phyloP scores from a whole-genome alignment of 805 yeast genomes.

The Clavispora carvajalis region DNA sequence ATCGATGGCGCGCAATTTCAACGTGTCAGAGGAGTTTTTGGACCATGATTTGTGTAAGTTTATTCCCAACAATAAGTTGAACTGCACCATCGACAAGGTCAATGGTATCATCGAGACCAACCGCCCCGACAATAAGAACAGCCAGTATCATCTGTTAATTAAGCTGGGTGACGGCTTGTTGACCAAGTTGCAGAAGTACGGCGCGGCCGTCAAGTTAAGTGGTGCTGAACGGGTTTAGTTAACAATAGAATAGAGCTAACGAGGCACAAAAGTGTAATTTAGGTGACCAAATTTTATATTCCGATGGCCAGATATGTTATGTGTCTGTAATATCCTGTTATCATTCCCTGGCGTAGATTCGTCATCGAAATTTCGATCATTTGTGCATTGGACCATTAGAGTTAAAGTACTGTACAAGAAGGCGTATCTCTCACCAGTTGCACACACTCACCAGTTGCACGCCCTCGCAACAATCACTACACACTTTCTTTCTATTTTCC shows the following conservation, averaged over 20 bases:
- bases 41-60: constrained; percentile 85
- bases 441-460: no score
- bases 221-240: constrained; percentile 71
- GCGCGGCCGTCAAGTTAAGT: constrained; percentile 93
- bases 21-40: constrained; percentile 80
- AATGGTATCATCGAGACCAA: constrained; percentile 94
- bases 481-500: no score
- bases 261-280: neutral
- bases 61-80: constrained; percentile 88
- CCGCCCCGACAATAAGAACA: constrained; percentile 93
- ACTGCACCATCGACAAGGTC: constrained; percentile 93
- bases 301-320: no score
- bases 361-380: no score
- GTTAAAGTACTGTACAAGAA: no score
- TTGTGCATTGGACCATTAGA: no score
- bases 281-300: no score
- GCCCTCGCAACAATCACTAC: no score
- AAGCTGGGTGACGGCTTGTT: constrained; percentile 89
- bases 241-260: constrained; percentile 1
- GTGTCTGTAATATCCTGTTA: no score
- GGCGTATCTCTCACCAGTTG: no score
- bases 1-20: constrained; percentile 93
- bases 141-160: constrained; percentile 82
- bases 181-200: constrained; percentile 93
- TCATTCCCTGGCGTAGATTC: no score